phyloP scores from a whole-genome alignment of 495 filamentous ascomycete species.

The Poronia punctata region DNA sequence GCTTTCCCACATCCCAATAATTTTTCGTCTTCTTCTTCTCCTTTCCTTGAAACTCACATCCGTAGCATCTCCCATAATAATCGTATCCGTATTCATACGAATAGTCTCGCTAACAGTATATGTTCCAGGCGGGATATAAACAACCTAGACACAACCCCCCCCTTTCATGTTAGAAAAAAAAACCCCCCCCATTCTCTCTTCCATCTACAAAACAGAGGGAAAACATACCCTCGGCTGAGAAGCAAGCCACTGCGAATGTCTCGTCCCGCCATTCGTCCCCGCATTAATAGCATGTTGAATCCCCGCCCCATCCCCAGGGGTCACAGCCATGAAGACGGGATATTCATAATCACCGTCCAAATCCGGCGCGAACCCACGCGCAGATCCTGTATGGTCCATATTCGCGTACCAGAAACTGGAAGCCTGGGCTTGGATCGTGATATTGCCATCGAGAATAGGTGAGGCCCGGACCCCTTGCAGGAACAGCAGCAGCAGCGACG shows the following conservation, averaged over 20 bases:
- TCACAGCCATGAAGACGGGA: slow-evolving; percentile 26
- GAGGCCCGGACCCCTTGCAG: slow-evolving; percentile 2
- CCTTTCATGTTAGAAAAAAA: neutral
- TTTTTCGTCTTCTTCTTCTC: neutral
- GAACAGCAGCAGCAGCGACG: too few species aligned
- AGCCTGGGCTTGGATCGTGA: slow-evolving; percentile 12
- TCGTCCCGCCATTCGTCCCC: slow-evolving; percentile 21
- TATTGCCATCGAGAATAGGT: slow-evolving; percentile 4
- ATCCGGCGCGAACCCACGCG: slow-evolving; percentile 32
- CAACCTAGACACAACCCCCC: slow-evolving; percentile 30
- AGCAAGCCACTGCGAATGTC: slow-evolving; percentile 32
- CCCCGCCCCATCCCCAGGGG: slow-evolving; percentile 28
- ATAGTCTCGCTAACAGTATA: slow-evolving; percentile 54
- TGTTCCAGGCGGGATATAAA: slow-evolving; percentile 60
- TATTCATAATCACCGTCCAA: slow-evolving; percentile 29
- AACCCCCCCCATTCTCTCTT: neutral
- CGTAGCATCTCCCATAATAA: slow-evolving; percentile 61
- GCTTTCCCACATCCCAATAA: too few species aligned
- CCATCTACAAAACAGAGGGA: neutral
- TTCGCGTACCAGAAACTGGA: slow-evolving; percentile 32
- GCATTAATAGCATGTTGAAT: slow-evolving; percentile 29
- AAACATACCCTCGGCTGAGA: slow-evolving; percentile 31
- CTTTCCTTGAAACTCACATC: slow-evolving; percentile 29
- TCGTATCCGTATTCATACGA: slow-evolving; percentile 49
- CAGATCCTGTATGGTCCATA: slow-evolving; percentile 25